These are phyloP conservation scores for Colletotrichum sp. DNA, from an alignment of 2,329 filamentous ascomycete genomes.

Conservation along the genomic window DNA sequence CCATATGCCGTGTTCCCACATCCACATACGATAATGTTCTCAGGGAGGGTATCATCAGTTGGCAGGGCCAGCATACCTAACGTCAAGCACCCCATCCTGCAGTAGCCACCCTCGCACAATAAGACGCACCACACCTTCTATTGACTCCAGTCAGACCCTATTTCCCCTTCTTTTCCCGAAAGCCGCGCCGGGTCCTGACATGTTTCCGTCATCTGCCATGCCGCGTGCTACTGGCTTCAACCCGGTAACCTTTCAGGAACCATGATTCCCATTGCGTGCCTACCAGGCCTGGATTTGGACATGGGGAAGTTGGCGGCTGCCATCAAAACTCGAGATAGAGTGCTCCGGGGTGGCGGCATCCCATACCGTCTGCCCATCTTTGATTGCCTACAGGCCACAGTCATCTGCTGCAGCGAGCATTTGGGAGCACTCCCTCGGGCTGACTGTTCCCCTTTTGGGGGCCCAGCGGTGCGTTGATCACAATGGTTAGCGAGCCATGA, in stretches of 20 bases:
- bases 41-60: neutral
- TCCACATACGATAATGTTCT: neutral
- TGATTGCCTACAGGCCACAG: conserved; percentile 6
- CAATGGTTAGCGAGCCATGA: conserved; percentile 11
- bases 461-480: conserved; percentile 4
- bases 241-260: neutral
- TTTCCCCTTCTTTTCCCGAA: neutral
- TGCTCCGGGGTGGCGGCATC: neutral
- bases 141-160: neutral
- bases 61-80: neutral
- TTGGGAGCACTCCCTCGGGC: neutral
- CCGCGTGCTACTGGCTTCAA: neutral
- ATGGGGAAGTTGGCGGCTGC: neutral
- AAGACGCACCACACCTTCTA: conserved; percentile 1
- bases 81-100: neutral
- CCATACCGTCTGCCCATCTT: conserved; percentile 13
- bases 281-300: neutral
- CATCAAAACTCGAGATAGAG: neutral
- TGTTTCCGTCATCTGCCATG: neutral
- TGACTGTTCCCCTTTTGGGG: neutral
- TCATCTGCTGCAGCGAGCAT: conserved; percentile 1
- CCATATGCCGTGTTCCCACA: neutral
- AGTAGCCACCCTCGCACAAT: conserved; percentile 6
- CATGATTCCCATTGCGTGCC: neutral
- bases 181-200: neutral